These are phyloP conservation scores for Pezicula neosporulosa DNA, from an alignment of 2,329 filamentous ascomycete species.

Conservation along the genomic window DNA sequence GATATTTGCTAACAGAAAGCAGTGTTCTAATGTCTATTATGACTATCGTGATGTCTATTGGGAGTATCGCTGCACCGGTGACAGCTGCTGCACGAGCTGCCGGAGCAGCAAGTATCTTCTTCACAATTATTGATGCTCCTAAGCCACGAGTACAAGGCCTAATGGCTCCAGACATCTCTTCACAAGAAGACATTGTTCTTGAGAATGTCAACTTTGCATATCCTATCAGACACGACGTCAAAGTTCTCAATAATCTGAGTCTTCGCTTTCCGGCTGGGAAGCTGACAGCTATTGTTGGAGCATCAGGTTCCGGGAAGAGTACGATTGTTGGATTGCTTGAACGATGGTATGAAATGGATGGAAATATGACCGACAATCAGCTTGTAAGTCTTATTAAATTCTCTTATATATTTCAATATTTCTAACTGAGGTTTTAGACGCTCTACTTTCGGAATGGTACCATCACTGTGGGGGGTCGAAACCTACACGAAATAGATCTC, in stretches of 20 bases:
- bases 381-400: constrained; percentile 9
- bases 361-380: constrained; percentile 18
- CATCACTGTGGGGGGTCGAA: constrained; percentile 13
- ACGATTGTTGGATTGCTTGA: constrained; percentile 37
- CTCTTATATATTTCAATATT: too few species aligned
- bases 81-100: constrained; percentile 40
- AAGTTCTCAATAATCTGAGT: constrained; percentile 29
- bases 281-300: constrained; percentile 39
- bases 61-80: constrained; percentile 53
- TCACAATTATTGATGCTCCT: constrained; percentile 28
- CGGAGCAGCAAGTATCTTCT: constrained; percentile 31
- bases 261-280: constrained; percentile 30
- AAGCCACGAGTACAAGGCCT: constrained; percentile 35
- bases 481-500: constrained; percentile 12
- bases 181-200: constrained; percentile 32
- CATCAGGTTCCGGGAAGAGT: constrained; percentile 38
- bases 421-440: constrained; percentile 10
- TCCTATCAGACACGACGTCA: constrained; percentile 26
- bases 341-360: constrained; percentile 34
- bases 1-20: background rate
- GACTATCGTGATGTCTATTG: constrained; percentile 32
- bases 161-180: constrained; percentile 42
- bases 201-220: constrained; percentile 31
- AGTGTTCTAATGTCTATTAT: constrained; percentile 19
- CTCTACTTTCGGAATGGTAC: constrained; percentile 17